A percentile compares a stretch with the other conserved stretches of the same genome.
phyloP scores from a whole-genome alignment of 495 filamentous ascomycete species.

The Stereocaulon alpinum region DNA sequence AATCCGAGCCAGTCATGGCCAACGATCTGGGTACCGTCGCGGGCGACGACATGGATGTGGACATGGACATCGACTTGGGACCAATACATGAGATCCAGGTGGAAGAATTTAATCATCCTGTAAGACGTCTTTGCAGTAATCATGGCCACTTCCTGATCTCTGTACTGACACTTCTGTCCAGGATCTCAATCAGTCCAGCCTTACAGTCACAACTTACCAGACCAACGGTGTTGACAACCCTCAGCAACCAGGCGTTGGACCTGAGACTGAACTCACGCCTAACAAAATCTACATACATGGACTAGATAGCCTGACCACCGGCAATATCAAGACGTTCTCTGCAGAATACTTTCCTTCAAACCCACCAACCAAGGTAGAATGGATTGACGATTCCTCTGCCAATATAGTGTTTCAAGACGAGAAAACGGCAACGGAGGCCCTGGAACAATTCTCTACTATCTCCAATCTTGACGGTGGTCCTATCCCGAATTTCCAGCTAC shows the following conservation, averaged over 20 bases:
- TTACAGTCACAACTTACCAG: not conserved
- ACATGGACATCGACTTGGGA: constrained; percentile 32
- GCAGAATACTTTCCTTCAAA: constrained; percentile 48
- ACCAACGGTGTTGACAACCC: not conserved
- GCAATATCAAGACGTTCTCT: constrained; percentile 63
- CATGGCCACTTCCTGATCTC: not conserved
- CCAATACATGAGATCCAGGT: constrained; percentile 25
- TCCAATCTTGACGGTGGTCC: constrained; percentile 29
- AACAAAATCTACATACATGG: constrained; percentile 75
- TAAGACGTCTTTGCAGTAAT: not conserved
- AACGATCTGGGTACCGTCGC: constrained; percentile 17
- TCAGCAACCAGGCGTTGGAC: not conserved
- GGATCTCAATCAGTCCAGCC: not conserved
- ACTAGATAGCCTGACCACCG: constrained; percentile 68
- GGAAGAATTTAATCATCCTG: not conserved
- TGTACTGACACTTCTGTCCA: not conserved
- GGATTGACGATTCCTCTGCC: constrained; percentile 90
- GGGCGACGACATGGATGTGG: constrained; percentile 33
- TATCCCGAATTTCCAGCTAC: constrained; percentile 39
- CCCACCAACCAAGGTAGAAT: constrained; percentile 58
- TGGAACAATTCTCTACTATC: constrained; percentile 48
- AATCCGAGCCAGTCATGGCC: not conserved
- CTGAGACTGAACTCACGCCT: constrained; percentile 27
- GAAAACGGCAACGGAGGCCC: constrained; percentile 59
- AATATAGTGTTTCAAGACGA: constrained; percentile 68